A percentile compares a stretch with the other conserved stretches of the same genome.
phyloP scores from a whole-genome alignment of 2,329 filamentous ascomycete genomes.

The Harringtonia aguacate region DNA sequence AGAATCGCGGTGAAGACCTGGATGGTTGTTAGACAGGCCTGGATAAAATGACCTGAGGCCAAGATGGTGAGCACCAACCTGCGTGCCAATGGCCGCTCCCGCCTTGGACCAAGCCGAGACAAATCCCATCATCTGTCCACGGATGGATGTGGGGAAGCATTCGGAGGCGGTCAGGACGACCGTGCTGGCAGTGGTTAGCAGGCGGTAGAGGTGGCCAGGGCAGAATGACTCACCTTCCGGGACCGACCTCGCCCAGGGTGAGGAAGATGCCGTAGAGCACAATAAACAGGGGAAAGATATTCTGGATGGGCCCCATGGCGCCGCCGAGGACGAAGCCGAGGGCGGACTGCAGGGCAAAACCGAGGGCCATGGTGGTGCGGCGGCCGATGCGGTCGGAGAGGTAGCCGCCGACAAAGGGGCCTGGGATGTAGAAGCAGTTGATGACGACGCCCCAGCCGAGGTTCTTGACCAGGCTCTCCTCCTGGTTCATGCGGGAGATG shows the following conservation, averaged over 20 bases:
- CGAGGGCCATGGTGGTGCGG: constrained; percentile 38
- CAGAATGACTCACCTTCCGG: constrained; percentile 24
- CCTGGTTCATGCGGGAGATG: constrained; percentile 27
- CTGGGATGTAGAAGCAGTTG: constrained; percentile 40
- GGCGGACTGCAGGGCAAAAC: constrained; percentile 31
- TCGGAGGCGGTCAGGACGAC: constrained; percentile 27
- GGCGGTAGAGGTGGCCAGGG: no score
- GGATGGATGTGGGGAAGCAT: constrained; percentile 37
- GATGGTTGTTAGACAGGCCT: no score
- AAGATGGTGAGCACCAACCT: constrained; percentile 11
- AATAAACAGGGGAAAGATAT: constrained; percentile 36
- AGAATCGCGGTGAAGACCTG: constrained; percentile 38
- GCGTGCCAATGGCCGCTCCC: constrained; percentile 37
- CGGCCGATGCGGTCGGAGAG: constrained; percentile 38
- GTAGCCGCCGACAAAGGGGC: constrained; percentile 33
- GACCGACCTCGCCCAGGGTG: constrained; percentile 37
- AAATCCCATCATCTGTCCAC: constrained; percentile 38
- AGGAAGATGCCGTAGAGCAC: constrained; percentile 40
- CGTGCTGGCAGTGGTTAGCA: constrained; percentile 12
- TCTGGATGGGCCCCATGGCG: constrained; percentile 31
- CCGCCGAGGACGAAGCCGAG: constrained; percentile 40
- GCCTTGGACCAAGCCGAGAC: constrained; percentile 36
- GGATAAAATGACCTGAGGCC: not conserved
- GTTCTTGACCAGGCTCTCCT: constrained; percentile 29
- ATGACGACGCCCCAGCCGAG: constrained; percentile 34